Evolutionary conservation across 2,329 filamentous ascomycete species (phyloP), one percentile per base, ranked within the genome.

Genomic region (Penicillium corylophilum): DNA sequence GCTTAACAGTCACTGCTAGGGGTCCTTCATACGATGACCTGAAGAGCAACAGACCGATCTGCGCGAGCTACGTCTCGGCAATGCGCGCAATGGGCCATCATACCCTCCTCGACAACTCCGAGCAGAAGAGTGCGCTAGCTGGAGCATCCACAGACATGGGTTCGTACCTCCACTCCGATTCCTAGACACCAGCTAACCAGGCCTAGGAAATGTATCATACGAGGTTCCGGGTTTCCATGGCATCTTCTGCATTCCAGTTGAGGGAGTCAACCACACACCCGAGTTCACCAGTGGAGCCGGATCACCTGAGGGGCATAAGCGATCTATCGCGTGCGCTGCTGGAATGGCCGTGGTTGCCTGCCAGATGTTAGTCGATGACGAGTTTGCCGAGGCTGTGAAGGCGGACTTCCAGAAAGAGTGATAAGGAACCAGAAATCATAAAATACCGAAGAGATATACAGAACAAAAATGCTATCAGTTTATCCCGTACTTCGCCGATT

Each of bases 271-370:
- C 16, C 82, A 82, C 53, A 85, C 75, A 7, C 75, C 77, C 0
- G 74, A 77, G 0, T 85, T 82, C 57, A 77, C 79, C 8, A 66
- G 70, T 3, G 77, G 80, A 0, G 75, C 79, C 0, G 79, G 79
- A 4, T 82, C 77, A 0, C 70, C 67, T 22, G 71, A 72, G 15
- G 77, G 78, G 0, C 81, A 80, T 49, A 64, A 74, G 24, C 71
- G 75, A 40, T 72, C 77, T 0, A 51, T 67, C 5, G 52, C 51
- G 3, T 68, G 65, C 48, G 65, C 64, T 2, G 64, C 64, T 9
- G 66, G 66, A 1, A 68, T 68, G 64, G 64, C 65, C 7, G 63
- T 65, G 12, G 65, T 67, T 3, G 66, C 61, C 2, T 69, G 66
- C 42, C 64, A 66, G 24, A 45, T 67, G 2, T 23, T 68, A 18